Percentiles rank a stretch among this genome's conserved stretches.
Conservation (phyloP, 352 stramenopile species). For the Phytophthora vignae region DNA sequence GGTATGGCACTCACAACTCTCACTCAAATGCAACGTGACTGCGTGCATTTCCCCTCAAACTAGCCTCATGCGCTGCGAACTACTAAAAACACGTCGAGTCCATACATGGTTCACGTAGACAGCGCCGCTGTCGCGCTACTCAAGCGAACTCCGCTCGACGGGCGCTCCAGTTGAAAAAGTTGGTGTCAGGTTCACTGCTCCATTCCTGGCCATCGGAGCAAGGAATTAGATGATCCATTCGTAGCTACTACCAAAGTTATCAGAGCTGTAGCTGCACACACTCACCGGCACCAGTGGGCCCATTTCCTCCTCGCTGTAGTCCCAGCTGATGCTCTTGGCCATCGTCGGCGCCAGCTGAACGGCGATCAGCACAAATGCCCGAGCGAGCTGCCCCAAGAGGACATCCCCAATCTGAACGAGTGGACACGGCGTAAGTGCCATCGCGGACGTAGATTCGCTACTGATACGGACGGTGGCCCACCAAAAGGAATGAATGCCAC, state of each 20-base stretch:
- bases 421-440: slow-evolving; percentile 3
- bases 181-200: slow-evolving; percentile 24
- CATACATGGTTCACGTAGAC: too few relatives aligned
- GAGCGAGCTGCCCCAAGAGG: slow-evolving; percentile 21
- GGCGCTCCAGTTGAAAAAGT: slow-evolving; percentile 24
- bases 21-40: too few relatives aligned
- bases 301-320: slow-evolving; percentile 28
- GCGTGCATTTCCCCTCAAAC: too few relatives aligned
- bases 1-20: too few relatives aligned
- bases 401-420: slow-evolving; percentile 21
- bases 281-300: slow-evolving; percentile 16
- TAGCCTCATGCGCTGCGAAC: too few relatives aligned
- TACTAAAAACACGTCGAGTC: too few relatives aligned
- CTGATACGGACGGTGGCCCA: slow-evolving; percentile 1
- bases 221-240: background rate
- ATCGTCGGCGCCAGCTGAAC: slow-evolving; percentile 9
- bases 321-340: slow-evolving; percentile 28
- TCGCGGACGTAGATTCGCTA: slow-evolving; percentile 20
- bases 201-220: slow-evolving; percentile 19
- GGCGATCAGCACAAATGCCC: slow-evolving; percentile 11
- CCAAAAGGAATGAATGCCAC: background rate
- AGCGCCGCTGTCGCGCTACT: background rate
- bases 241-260: too few relatives aligned
- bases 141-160: slow-evolving; percentile 25
- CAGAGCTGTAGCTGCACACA: background rate